Base-by-base conservation (phyloP, 1,139 yeast species). In the Candida neerlandica region DNA sequence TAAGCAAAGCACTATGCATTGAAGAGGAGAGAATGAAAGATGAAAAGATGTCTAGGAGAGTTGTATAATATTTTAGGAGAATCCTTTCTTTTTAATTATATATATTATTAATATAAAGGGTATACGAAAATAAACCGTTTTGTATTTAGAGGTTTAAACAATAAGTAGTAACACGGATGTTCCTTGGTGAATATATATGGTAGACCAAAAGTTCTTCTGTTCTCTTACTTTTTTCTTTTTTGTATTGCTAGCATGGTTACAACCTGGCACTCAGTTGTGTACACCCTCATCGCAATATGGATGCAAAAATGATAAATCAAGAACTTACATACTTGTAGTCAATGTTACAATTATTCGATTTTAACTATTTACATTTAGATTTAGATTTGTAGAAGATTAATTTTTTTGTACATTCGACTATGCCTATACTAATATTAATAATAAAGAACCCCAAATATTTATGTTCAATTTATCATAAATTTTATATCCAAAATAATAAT, bases 1-100 rank as follows among this genome's bases (percentile, higher is more conserved):
- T 88, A 87, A 83, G 51, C 55, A 49, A 53, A 46, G 27, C 41
- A 35, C 48, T 45, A 32, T 23, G 45, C 45, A 43, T 43, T 39
- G 42, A 43, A 45, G 21, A 41, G 18, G 29, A 27, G 23, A 16
- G 41, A 44, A 45, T 27, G 26, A 27, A 6, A 23, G 27, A 23
- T 23, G 30, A 41, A 41, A 46, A 18, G 47, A 41, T 45, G 38
- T 42, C 37, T 33, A 48, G 51, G 51, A 41, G 51, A 42, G 46
- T 48, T 48, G 46, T 48, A 45, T 48, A 48, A 37, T 39, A 39
- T 39, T 39, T 43, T 43, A 37, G 40, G 40, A 34, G 43, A 14
- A 42, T 45, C 42, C 51, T 46, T 45, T 42, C 41, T 43, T 45
- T 38, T 48, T 44, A 48, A 30, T 43, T 44, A 37, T 43, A 41